Evolutionary conservation across 2,329 filamentous ascomycete genomes (phyloP).

Genomic region (Arthrobotrys sinensis): DNA sequence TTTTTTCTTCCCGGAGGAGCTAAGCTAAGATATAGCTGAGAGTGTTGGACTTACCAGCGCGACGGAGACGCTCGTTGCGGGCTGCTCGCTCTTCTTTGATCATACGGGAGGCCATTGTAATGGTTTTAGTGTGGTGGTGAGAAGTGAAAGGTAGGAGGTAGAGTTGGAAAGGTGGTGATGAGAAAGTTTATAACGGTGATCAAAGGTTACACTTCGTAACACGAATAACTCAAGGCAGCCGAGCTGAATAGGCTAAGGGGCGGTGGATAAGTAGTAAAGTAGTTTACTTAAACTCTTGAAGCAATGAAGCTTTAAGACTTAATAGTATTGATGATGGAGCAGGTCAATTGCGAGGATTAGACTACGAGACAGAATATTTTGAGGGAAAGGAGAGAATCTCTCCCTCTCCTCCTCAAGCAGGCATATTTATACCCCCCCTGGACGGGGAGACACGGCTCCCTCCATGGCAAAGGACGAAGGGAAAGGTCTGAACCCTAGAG

Average conservation of each 20-base stretch:
- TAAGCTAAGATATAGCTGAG: neutral
- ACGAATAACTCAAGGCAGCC: constrained; percentile 29
- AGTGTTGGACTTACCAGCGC: constrained; percentile 63
- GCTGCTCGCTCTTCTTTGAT: constrained; percentile 65
- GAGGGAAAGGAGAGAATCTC: constrained; percentile 52
- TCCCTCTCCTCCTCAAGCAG: constrained; percentile 42
- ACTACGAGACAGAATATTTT: constrained; percentile 50
- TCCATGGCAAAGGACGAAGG: constrained; percentile 27
- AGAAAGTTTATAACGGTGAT: constrained; percentile 49
- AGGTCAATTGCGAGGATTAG: constrained; percentile 38
- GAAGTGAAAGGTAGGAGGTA: neutral
- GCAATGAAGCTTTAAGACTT: constrained; percentile 19
- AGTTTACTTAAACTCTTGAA: constrained; percentile 17
- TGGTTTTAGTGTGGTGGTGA: constrained; percentile 21
- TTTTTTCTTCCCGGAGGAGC: neutral
- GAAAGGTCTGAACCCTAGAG: constrained; percentile 61
- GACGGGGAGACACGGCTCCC: constrained; percentile 6
- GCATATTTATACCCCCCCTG: constrained; percentile 60
- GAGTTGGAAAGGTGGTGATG: constrained; percentile 22
- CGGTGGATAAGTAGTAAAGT: constrained; percentile 25
- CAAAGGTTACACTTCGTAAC: constrained; percentile 56
- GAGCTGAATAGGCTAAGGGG: constrained; percentile 1
- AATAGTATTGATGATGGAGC: neutral
- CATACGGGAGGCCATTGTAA: constrained; percentile 64
- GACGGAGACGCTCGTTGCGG: constrained; percentile 65